These are phyloP conservation scores for Phialophora chinensis DNA, from an alignment of 2,329 filamentous ascomycete genomes.

Conservation along the genomic window DNA sequence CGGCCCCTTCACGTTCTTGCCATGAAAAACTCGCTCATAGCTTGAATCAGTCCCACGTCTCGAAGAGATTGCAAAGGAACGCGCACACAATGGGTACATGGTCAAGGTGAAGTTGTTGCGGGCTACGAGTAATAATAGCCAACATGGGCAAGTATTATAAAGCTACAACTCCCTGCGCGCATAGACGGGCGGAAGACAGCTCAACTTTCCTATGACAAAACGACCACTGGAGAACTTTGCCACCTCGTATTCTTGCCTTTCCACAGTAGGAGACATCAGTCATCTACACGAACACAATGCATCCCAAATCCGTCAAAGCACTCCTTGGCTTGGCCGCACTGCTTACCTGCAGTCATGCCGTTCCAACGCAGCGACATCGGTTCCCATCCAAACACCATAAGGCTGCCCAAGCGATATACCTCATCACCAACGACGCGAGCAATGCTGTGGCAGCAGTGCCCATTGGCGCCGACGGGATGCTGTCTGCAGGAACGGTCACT, in stretches of 20 bases:
- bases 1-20: neutral
- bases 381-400: neutral
- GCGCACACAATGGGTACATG: neutral
- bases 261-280: no score
- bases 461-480: conserved; percentile 55
- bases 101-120: neutral
- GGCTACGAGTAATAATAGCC: neutral
- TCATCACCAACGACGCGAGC: conserved; percentile 60
- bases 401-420: conserved; percentile 56
- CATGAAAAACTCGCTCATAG: neutral
- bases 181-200: neutral
- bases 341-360: neutral
- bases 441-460: conserved; percentile 60
- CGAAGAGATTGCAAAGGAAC: neutral
- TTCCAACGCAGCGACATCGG: neutral
- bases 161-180: neutral
- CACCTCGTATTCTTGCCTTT: neutral
- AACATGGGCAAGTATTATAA: neutral
- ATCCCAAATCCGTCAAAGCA: neutral
- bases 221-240: neutral
- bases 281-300: conserved; percentile 2
- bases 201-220: neutral
- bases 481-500: conserved; percentile 52
- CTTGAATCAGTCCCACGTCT: neutral
- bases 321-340: conserved; percentile 1